phyloP scores from a whole-genome alignment of 148 eudicot genomes.

The Tetragonia tetragonoides region DNA sequence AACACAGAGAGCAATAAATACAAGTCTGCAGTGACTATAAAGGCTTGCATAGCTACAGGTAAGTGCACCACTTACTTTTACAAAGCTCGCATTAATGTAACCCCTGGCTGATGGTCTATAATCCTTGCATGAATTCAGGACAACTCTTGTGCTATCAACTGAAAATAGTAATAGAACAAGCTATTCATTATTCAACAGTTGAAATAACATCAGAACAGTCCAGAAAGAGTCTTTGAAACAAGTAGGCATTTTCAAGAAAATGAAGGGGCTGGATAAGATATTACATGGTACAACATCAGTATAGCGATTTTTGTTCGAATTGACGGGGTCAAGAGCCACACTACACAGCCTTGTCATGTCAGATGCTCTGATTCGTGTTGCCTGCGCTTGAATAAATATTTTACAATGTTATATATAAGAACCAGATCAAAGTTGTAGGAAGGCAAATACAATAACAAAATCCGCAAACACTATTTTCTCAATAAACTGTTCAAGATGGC shows the following conservation, averaged over 20 bases:
- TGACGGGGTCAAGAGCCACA: constrained; percentile 64
- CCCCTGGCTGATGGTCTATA: constrained; percentile 74
- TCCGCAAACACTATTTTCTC: background rate
- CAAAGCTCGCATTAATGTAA: constrained; percentile 86
- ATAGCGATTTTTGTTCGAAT: constrained; percentile 79
- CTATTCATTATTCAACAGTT: background rate
- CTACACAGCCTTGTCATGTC: constrained; percentile 53
- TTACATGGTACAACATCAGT: constrained; percentile 89
- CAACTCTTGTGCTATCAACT: constrained; percentile 81
- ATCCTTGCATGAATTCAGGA: constrained; percentile 70
- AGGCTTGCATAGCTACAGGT: constrained; percentile 1
- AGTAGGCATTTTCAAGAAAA: background rate
- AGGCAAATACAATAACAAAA: background rate
- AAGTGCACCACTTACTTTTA: constrained; percentile 41
- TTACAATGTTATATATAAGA: constrained; percentile 3
- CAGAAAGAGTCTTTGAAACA: background rate
- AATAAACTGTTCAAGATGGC: no score
- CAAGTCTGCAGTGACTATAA: background rate
- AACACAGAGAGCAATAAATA: background rate
- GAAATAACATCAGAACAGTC: background rate
- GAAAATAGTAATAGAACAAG: constrained; percentile 32
- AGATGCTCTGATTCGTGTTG: constrained; percentile 49
- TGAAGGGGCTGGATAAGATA: background rate
- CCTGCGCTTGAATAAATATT: constrained; percentile 37
- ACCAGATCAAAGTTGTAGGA: constrained; percentile 1